Conservation (phyloP, 192 early-diverging fungal species). For the Backusella parvicylindrica region DNA sequence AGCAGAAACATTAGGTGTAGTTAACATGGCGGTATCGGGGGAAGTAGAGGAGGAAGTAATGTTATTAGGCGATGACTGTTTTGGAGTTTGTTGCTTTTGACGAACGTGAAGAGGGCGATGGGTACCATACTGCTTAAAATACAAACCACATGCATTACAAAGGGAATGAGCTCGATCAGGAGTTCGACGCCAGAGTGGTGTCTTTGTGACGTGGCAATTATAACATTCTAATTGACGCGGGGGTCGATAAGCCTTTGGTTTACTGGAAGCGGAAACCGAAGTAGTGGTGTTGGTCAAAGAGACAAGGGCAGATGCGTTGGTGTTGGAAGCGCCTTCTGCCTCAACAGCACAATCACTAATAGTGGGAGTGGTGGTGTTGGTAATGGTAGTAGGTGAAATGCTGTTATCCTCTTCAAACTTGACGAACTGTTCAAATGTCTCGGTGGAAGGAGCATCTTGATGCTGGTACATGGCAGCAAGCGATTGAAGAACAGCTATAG, state of each 20-base stretch:
- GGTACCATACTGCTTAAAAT: slow-evolving; percentile 89
- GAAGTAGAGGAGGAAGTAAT: slow-evolving; percentile 2
- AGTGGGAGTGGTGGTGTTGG: neutral
- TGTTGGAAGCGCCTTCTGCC: slow-evolving; percentile 10
- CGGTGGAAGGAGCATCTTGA: neutral
- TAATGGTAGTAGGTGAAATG: neutral
- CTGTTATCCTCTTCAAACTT: slow-evolving; percentile 22
- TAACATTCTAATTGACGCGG: slow-evolving; percentile 46
- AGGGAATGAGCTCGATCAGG: slow-evolving; percentile 72
- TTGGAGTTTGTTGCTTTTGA: slow-evolving; percentile 18
- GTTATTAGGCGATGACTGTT: neutral
- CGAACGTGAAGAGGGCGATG: slow-evolving; percentile 62
- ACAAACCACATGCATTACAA: slow-evolving; percentile 96
- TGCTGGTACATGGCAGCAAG: slow-evolving; percentile 18
- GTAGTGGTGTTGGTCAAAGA: neutral
- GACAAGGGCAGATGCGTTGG: neutral
- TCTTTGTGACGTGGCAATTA: slow-evolving; percentile 81
- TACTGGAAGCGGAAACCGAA: neutral
- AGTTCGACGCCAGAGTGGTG: slow-evolving; percentile 89
- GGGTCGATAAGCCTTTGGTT: slow-evolving; percentile 29
- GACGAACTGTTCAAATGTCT: slow-evolving; percentile 27
- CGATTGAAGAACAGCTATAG: slow-evolving; percentile 1
- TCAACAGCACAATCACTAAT: neutral
- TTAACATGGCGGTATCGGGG: slow-evolving; percentile 1
- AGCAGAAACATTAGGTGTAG: slow-evolving; percentile 10